Evolutionary conservation across 169 alveolate genomes (phyloP).

Genomic region (Plasmodium malariae): DNA sequence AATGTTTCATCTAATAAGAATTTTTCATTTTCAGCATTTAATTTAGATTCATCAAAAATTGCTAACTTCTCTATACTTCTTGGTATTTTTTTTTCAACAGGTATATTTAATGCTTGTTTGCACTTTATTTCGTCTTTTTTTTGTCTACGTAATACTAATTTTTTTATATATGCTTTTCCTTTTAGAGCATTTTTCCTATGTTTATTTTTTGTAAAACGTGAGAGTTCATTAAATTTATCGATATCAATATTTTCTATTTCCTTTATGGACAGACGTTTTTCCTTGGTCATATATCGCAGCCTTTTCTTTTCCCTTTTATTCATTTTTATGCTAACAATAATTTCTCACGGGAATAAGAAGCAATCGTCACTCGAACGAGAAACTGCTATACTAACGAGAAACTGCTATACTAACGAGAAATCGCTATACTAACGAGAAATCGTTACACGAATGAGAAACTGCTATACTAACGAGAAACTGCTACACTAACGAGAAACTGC

Average conservation of each 20-base stretch:
- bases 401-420: too few species aligned
- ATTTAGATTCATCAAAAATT: slow-evolving; percentile 64
- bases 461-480: too few species aligned
- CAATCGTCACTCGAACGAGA: too few species aligned
- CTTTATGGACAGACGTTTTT: slow-evolving; percentile 42
- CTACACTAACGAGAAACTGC: too few species aligned
- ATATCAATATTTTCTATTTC: slow-evolving; percentile 75
- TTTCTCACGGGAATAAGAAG: too few species aligned
- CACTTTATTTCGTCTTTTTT: slow-evolving; percentile 70
- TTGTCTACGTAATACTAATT: slow-evolving; percentile 56
- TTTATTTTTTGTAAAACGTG: slow-evolving; percentile 52
- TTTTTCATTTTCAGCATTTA: slow-evolving; percentile 40
- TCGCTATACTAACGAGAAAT: too few species aligned
- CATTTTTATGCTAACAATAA: too few species aligned
- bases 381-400: too few species aligned
- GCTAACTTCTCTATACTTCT: slow-evolving; percentile 58
- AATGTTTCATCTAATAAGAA: slow-evolving; percentile 65
- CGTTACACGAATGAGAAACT: too few species aligned
- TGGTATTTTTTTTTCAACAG: slow-evolving; percentile 74
- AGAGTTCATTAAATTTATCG: slow-evolving; percentile 36
- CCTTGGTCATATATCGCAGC: slow-evolving; percentile 71
- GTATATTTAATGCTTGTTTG: slow-evolving; percentile 56
- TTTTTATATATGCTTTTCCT: slow-evolving; percentile 69
- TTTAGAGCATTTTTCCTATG: slow-evolving; percentile 53
- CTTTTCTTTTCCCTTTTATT: slow-evolving; percentile 53